Base-by-base conservation (phyloP, 1,139 yeast genomes). In the Suhomyces guaymorum region DNA sequence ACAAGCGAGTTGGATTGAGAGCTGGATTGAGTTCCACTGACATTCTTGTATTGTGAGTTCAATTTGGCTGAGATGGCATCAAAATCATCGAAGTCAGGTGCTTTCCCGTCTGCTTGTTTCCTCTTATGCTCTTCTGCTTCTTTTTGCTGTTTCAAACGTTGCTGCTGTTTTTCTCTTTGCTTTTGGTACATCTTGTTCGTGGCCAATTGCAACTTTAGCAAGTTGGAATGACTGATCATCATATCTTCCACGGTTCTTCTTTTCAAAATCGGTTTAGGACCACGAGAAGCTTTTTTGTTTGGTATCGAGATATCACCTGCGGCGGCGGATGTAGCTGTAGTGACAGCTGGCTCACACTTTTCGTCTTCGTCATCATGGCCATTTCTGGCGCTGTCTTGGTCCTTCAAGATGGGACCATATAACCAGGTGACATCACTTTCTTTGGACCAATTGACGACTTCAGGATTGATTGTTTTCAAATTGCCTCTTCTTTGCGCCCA, bases 341-440 rank as follows among this genome's bases (percentile, higher is more conserved):
- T 55, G 25, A 50, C 49, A 25, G 41, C 48, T 14, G 41, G 37
- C 15, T 42, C 40, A n/a, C 32, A 51, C 25, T 49, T 46, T 23
- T 47, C 49, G 2, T 52, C 52, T 21, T 51, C 57, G 25, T 52
- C 55, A 32, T 56, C 59, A 15, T 59, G 52, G 16, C 23, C n/a
- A n/a, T n/a, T n/a, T n/a, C n/a, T n/a, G n/a, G n/a, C n/a, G n/a
- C n/a, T n/a, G 23, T 56, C 58, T 25, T 63, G 68, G 39, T 73
- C 78, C 40, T 69, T 70, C 38, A 75, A 77, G 21, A 87, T 73
- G 0, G 95, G 94, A 5, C 92, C 94, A 57, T 83, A 84, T n/a
- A 84, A 63, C 80, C 89, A 82, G 1, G 90, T 82, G 15, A 83
- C 87, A 58, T 84, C 94, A 33, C 79, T 79, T 44, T 82, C 92